Evolutionary conservation across 2,329 filamentous ascomycete genomes (phyloP).

Genomic region (Coniochaeta sp.): DNA sequence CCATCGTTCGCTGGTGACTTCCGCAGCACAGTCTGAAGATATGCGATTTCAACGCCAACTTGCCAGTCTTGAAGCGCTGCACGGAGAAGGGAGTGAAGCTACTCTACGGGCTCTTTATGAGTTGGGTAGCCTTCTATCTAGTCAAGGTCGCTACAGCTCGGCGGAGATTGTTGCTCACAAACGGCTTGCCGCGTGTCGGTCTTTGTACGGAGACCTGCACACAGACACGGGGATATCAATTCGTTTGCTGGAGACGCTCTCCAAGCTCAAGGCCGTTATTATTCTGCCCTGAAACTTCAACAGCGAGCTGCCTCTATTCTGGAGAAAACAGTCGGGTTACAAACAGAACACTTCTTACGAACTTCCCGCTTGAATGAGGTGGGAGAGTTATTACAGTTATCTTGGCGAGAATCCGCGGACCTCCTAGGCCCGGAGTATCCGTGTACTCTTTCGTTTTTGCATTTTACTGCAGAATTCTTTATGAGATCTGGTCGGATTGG

Average conservation of each 20-base stretch:
- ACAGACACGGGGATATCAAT: background rate
- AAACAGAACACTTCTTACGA: background rate
- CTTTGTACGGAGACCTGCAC: background rate
- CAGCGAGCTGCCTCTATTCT: background rate
- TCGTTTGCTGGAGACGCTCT: background rate
- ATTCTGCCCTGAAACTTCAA: background rate
- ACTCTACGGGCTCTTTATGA: background rate
- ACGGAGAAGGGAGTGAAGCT: background rate
- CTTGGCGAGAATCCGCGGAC: background rate
- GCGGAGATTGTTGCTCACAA: background rate
- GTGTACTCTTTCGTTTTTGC: background rate
- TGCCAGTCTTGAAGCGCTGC: background rate
- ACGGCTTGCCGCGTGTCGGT: background rate
- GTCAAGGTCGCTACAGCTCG: background rate
- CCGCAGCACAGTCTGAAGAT: background rate
- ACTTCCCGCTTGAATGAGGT: background rate
- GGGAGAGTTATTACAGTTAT: background rate
- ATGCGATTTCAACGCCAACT: background rate
- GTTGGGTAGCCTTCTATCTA: background rate
- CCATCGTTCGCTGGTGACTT: background rate
- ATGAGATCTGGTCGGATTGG: background rate
- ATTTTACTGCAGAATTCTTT: background rate
- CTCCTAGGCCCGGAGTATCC: background rate
- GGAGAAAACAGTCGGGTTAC: background rate
- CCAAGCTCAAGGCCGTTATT: background rate